Conservation (phyloP, 345 rosid species). For the Acer yangbiense region DNA sequence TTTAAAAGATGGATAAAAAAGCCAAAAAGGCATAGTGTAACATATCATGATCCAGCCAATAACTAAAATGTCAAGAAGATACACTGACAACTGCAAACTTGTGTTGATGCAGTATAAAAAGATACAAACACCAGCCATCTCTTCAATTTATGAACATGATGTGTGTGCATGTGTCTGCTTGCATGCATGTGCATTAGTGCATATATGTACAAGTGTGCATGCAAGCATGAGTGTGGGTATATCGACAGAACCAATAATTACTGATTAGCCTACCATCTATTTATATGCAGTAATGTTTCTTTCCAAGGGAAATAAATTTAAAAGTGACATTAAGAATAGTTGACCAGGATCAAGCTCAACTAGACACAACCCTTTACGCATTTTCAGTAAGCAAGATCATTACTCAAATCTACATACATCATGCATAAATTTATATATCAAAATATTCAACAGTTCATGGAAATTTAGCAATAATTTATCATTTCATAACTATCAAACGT, state of each 20-base stretch:
- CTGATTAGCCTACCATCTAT: not conserved
- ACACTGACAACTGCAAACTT: not conserved
- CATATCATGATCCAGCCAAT: not conserved
- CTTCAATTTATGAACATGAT: not conserved
- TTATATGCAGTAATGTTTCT: not conserved
- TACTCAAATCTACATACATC: not conserved
- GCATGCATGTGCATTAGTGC: not conserved
- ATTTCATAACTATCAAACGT: not conserved
- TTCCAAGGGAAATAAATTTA: not conserved
- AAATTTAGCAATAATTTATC: not conserved
- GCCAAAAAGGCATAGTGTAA: not conserved
- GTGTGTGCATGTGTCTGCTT: not conserved
- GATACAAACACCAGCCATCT: not conserved
- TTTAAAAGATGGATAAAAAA: constrained; percentile 4
- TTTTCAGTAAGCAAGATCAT: not conserved
- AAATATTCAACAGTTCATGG: not conserved
- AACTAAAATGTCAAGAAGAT: not conserved
- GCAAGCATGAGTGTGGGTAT: not conserved
- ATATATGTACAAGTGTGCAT: not conserved
- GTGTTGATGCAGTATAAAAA: not conserved
- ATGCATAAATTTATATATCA: not conserved
- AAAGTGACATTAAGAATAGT: not conserved
- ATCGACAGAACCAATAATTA: not conserved
- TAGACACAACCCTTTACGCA: not conserved
- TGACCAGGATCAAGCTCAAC: not conserved